phyloP scores from a whole-genome alignment of 192 early-diverging fungal genomes.

The Dispira parvispora region DNA sequence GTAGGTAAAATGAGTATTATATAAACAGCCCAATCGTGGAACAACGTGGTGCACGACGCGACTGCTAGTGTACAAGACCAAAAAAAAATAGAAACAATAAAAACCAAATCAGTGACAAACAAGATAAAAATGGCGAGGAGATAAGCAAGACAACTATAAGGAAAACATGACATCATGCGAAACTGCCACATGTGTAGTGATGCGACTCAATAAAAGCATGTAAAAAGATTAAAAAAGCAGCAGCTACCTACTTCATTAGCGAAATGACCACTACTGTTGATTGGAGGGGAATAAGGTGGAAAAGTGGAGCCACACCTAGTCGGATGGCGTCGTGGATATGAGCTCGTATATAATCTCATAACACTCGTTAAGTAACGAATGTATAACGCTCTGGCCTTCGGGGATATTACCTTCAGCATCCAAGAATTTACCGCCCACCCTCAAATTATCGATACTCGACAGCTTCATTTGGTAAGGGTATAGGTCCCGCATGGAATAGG shows the following conservation, averaged over 20 bases:
- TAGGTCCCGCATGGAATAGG: conserved; percentile 50
- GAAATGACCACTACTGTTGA: neutral
- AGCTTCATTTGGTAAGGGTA: conserved; percentile 85
- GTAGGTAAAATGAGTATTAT: no score
- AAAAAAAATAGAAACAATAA: no score
- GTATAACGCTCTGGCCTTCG: conserved; percentile 72
- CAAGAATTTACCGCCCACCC: conserved; percentile 72
- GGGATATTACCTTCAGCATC: conserved; percentile 68
- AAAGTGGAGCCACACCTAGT: neutral
- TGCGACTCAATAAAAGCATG: no score
- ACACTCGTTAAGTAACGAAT: conserved; percentile 72
- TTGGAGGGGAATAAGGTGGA: no score
- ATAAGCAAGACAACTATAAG: no score
- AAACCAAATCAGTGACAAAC: no score
- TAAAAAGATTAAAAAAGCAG: no score
- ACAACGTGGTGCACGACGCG: no score
- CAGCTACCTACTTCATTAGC: neutral
- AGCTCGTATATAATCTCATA: conserved; percentile 70
- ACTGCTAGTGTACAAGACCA: no score
- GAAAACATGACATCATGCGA: neutral
- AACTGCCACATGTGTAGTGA: neutral
- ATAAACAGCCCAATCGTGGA: no score
- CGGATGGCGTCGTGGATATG: conserved; percentile 34
- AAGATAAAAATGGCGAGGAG: no score
- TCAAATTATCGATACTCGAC: conserved; percentile 59